Evolutionary conservation across 306 rosid genomes (phyloP).

Genomic region (Dryas alaskensis): DNA sequence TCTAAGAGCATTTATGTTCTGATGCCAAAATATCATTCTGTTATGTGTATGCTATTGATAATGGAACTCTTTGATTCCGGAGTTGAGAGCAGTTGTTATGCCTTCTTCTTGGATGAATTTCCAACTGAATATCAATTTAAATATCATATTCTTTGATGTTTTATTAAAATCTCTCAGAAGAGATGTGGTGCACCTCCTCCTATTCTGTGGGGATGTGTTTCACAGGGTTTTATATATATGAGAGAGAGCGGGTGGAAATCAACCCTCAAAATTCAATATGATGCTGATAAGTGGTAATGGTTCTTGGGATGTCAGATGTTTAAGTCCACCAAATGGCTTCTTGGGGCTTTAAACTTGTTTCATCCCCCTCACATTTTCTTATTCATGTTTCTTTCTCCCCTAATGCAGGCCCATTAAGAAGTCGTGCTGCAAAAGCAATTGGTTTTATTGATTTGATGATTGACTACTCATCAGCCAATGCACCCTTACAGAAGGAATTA

Average conservation of each 20-base stretch:
- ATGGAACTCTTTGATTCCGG: neutral
- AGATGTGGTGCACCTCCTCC: neutral
- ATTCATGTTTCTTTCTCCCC: neutral
- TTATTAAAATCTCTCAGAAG: neutral
- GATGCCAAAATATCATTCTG: neutral
- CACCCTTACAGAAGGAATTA: constrained; percentile 87
- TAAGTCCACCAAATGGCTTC: neutral
- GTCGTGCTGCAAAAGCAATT: constrained; percentile 97
- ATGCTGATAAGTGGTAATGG: neutral
- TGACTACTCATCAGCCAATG: constrained; percentile 76
- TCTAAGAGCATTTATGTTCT: neutral
- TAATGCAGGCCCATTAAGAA: constrained; percentile 73
- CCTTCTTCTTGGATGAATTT: neutral
- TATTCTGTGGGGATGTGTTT: neutral
- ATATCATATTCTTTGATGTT: neutral
- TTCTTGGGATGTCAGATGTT: neutral
- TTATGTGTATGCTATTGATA: neutral
- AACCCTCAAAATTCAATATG: neutral
- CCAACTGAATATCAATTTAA: neutral
- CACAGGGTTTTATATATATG: neutral
- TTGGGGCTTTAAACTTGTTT: neutral
- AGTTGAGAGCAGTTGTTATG: neutral
- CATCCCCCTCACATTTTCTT: neutral
- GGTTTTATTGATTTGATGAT: constrained; percentile 95
- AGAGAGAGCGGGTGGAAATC: neutral